Conservation (phyloP, 2,329 filamentous ascomycete species). For the Balansia obtecta region DNA sequence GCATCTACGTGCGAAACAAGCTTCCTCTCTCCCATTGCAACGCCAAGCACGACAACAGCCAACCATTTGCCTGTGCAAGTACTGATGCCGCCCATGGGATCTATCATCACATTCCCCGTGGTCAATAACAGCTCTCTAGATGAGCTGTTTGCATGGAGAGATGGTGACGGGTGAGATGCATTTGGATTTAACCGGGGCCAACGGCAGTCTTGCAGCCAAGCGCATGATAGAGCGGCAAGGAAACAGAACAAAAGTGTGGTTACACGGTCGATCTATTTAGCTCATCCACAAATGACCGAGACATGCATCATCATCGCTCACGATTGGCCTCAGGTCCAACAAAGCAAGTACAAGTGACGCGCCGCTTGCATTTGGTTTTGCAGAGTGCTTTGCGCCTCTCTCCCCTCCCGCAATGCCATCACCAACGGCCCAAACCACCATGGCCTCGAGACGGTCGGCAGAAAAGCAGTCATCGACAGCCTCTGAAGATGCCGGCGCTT, state of each 20-base stretch:
- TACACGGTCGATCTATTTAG: too few species aligned
- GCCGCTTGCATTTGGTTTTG: too few species aligned
- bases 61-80: constrained; percentile 1
- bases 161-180: constrained; percentile 15
- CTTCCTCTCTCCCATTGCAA: constrained; percentile 1
- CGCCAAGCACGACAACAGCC: not conserved
- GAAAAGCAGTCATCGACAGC: not conserved
- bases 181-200: constrained; percentile 19
- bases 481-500: not conserved
- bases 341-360: too few species aligned
- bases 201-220: constrained; percentile 1
- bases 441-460: not conserved
- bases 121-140: constrained; percentile 17
- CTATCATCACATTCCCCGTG: constrained; percentile 13
- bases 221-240: too few species aligned
- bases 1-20: not conserved
- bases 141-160: constrained; percentile 18
- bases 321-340: too few species aligned
- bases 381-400: too few species aligned
- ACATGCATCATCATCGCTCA: too few species aligned
- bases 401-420: not conserved
- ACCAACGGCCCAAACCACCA: not conserved
- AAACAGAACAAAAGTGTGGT: too few species aligned
- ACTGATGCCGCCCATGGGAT: constrained; percentile 4
- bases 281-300: too few species aligned